Evolutionary conservation across 306 rosid genomes (phyloP).

Genomic region (Prunus salicina): DNA sequence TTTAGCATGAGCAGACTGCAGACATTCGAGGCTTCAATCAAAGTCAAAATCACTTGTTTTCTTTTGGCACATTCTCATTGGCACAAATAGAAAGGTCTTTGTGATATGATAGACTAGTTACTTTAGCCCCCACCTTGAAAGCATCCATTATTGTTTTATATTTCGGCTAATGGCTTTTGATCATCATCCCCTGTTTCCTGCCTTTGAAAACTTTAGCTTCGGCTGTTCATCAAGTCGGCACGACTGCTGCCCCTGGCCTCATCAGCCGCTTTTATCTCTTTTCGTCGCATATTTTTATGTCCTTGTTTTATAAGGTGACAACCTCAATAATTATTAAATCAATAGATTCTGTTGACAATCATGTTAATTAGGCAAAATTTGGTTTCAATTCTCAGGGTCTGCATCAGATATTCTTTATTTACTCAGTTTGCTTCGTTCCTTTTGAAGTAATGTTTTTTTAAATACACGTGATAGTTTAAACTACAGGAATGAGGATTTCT

Average conservation of each 20-base stretch:
- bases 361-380: not conserved
- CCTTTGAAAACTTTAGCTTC: not conserved
- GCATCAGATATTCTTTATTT: not conserved
- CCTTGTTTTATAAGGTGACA: not conserved
- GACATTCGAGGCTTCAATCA: not conserved
- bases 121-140: not conserved
- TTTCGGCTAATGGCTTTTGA: not conserved
- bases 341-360: not conserved
- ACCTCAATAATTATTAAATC: not conserved
- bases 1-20: not conserved
- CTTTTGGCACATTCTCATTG: not conserved
- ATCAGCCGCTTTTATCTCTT: not conserved
- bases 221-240: not conserved
- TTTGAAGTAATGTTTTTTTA: no score
- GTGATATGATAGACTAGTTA: not conserved
- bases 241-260: not conserved
- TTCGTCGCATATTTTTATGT: not conserved
- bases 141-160: not conserved
- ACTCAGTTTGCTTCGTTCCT: no score
- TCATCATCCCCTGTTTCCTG: not conserved
- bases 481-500: accelerated
- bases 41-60: slow-evolving; percentile 1
- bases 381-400: not conserved
- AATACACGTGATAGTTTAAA: no score
- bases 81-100: not conserved